Conservation (phyloP, 1,284 basidiomycete genomes). For the Anthracocystis setariae region DNA sequence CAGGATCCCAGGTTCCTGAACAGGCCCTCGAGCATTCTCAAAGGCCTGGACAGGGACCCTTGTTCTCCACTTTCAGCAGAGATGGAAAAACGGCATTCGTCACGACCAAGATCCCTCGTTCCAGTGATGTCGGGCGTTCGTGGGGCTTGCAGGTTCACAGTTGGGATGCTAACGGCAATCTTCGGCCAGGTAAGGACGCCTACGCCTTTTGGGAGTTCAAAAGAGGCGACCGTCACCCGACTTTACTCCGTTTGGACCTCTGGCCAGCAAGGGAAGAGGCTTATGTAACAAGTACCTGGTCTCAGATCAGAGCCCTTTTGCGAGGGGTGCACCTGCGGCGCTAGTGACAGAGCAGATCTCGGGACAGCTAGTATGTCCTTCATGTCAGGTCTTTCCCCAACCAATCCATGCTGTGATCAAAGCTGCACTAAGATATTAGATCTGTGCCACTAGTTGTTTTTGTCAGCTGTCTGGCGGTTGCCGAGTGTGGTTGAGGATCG, state of each 20-base stretch:
- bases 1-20: neutral
- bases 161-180: neutral
- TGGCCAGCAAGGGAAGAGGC: conserved; percentile 2
- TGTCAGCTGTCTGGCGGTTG: no score
- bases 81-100: neutral
- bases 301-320: neutral
- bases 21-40: neutral
- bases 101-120: no score
- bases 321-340: no score
- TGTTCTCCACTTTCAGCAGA: neutral
- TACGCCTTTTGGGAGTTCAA: conserved; percentile 9
- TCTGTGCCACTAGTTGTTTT: no score
- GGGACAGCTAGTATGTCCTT: no score
- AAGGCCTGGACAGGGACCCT: neutral
- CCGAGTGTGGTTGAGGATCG: no score
- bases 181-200: neutral
- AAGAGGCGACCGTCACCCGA: neutral
- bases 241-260: conserved; percentile 3
- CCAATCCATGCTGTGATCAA: no score
- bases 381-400: no score
- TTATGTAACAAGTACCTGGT: conserved; percentile 1
- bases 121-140: neutral
- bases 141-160: neutral
- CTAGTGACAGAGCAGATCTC: no score
- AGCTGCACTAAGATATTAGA: no score